A percentile compares a stretch with the other conserved stretches of the same genome.
Evolutionary conservation across 768 basidiomycete species (phyloP).

Genomic region (Leucosporidium yakuticum): DNA sequence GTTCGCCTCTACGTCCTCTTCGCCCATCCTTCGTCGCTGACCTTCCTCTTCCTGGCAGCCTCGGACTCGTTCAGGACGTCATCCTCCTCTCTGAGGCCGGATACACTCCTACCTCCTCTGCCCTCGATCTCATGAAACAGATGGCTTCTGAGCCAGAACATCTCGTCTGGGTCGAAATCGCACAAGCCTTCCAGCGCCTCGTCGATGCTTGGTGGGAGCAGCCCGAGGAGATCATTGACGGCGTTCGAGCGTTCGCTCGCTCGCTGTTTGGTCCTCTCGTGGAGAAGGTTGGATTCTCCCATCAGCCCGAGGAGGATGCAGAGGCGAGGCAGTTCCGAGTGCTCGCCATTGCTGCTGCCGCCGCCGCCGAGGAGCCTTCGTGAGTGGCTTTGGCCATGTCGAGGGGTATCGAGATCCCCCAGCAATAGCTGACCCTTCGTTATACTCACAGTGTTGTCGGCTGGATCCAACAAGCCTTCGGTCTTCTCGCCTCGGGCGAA

Average conservation of each 20-base stretch:
- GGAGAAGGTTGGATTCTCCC: slow-evolving; percentile 70
- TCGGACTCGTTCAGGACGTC: slow-evolving; percentile 80
- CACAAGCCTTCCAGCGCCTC: slow-evolving; percentile 54
- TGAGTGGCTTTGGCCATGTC: not conserved
- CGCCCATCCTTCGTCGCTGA: not conserved
- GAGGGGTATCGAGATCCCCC: too few relatives aligned
- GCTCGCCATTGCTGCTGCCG: slow-evolving; percentile 1
- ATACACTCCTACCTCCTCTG: slow-evolving; percentile 65
- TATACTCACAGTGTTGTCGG: not conserved
- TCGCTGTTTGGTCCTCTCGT: slow-evolving; percentile 62
- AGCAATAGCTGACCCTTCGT: not conserved
- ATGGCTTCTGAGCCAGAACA: slow-evolving; percentile 55
- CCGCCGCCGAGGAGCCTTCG: slow-evolving; percentile 8
- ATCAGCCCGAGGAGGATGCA: slow-evolving; percentile 57
- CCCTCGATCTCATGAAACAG: slow-evolving; percentile 63
- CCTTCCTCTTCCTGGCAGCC: slow-evolving; percentile 35
- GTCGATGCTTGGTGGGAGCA: slow-evolving; percentile 79
- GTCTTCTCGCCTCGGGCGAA: not conserved
- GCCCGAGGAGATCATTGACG: slow-evolving; percentile 51
- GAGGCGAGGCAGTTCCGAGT: slow-evolving; percentile 44
- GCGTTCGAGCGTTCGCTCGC: slow-evolving; percentile 41
- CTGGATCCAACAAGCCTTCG: slow-evolving; percentile 8
- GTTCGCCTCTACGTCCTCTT: not conserved
- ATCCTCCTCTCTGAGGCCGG: slow-evolving; percentile 77
- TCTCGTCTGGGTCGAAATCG: slow-evolving; percentile 66